Evolutionary conservation across 257 asterid genomes (phyloP).

Genomic region (Plantago elongata): DNA sequence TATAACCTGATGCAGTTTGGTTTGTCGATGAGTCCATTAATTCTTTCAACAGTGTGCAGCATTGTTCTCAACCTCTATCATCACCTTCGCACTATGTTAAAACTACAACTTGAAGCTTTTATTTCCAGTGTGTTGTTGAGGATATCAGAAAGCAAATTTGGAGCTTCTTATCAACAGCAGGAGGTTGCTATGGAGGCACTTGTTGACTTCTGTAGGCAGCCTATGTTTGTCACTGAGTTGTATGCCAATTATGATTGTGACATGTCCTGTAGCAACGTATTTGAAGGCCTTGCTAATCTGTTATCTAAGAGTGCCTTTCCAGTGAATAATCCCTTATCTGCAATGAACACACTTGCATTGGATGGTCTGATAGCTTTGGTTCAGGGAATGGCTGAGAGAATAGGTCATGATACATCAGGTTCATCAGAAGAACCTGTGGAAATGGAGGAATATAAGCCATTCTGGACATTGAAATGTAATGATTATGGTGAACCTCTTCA

Average conservation of each 20-base stretch:
- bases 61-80: slow-evolving; percentile 90
- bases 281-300: slow-evolving; percentile 76
- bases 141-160: slow-evolving; percentile 75
- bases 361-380: slow-evolving; percentile 88
- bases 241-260: slow-evolving; percentile 92
- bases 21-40: slow-evolving; percentile 85
- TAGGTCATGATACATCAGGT: slow-evolving; percentile 51
- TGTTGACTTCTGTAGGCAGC: slow-evolving; percentile 93
- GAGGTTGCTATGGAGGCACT: slow-evolving; percentile 98
- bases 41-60: slow-evolving; percentile 91
- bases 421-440: slow-evolving; percentile 34
- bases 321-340: slow-evolving; percentile 78
- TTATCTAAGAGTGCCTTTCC: slow-evolving; percentile 91
- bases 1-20: slow-evolving; percentile 89
- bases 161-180: slow-evolving; percentile 88
- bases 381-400: slow-evolving; percentile 78
- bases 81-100: slow-evolving; percentile 72
- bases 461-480: slow-evolving; percentile 67
- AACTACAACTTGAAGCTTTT: slow-evolving; percentile 85
- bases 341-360: slow-evolving; percentile 78
- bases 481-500: slow-evolving; percentile 54
- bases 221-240: slow-evolving; percentile 68
- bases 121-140: slow-evolving; percentile 72
- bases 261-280: slow-evolving; percentile 71
- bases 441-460: slow-evolving; percentile 50